Percentiles rank a stretch among this genome's conserved stretches.
Evolutionary conservation across 2,329 filamentous ascomycete species (phyloP).

Genomic region (Claviceps purpurea): DNA sequence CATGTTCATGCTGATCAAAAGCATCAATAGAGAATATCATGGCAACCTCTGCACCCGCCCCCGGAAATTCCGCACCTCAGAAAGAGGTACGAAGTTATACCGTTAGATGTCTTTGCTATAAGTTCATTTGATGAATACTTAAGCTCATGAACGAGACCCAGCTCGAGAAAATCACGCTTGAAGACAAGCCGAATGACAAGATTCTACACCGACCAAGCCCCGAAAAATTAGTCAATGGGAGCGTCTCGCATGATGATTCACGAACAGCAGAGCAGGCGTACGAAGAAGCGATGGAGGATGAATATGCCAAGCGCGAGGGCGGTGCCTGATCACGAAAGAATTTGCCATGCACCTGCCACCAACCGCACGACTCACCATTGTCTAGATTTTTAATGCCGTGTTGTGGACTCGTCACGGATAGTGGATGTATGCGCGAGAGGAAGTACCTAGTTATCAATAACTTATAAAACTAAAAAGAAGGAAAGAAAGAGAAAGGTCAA

Average conservation of each 20-base stretch:
- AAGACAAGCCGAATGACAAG: constrained; percentile 76
- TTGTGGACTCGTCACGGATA: too few relatives aligned
- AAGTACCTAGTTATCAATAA: too few relatives aligned
- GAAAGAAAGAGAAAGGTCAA: too few relatives aligned
- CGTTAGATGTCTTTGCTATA: not conserved
- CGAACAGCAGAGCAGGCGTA: constrained; percentile 44
- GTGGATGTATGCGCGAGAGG: too few relatives aligned
- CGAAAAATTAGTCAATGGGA: constrained; percentile 63
- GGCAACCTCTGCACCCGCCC: constrained; percentile 62
- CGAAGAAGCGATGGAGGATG: constrained; percentile 48
- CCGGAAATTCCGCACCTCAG: constrained; percentile 66
- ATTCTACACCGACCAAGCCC: constrained; percentile 64
- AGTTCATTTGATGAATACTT: not conserved
- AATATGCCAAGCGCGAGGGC: constrained; percentile 50
- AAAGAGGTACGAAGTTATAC: constrained; percentile 42
- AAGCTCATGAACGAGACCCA: constrained; percentile 11
- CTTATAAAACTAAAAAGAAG: too few relatives aligned
- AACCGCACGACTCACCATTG: too few relatives aligned
- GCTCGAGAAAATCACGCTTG: constrained; percentile 78
- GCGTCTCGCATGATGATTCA: constrained; percentile 61
- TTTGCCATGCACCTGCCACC: too few relatives aligned
- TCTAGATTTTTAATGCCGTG: too few relatives aligned
- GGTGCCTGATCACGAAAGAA: constrained; percentile 33
- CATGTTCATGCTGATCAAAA: constrained; percentile 9
- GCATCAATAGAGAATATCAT: constrained; percentile 68